Conservation (phyloP, 805 yeast species). For the Yarrowia yakushimensis region DNA sequence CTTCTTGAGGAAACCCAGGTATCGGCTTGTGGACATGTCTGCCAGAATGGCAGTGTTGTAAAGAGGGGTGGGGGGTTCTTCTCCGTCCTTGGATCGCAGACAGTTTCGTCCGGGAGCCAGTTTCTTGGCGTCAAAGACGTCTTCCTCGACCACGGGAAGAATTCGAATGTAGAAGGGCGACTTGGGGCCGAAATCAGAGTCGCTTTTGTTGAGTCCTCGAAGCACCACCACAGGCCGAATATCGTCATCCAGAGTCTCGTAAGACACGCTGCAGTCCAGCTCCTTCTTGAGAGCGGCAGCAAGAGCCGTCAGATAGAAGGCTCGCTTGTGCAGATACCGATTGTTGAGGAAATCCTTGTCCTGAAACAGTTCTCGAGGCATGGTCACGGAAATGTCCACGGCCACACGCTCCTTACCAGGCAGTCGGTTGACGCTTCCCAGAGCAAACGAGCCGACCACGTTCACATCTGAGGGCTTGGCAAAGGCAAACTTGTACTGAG, state of each 20-base stretch:
- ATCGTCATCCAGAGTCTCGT: conserved; percentile 72
- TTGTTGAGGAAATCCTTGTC: conserved; percentile 87
- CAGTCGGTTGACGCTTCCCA: conserved; percentile 71
- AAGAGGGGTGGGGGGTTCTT: conserved; percentile 67
- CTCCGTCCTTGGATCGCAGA: conserved; percentile 56
- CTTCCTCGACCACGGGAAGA: conserved; percentile 67
- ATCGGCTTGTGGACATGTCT: conserved; percentile 63
- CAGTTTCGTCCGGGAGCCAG: conserved; percentile 77
- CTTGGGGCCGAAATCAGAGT: conserved; percentile 39
- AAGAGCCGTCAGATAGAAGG: conserved; percentile 78
- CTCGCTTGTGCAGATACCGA: conserved; percentile 83
- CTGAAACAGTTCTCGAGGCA: conserved; percentile 70
- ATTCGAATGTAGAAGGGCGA: conserved; percentile 71
- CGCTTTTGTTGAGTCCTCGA: conserved; percentile 15
- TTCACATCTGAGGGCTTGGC: conserved; percentile 69
- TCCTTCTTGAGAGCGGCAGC: conserved; percentile 57
- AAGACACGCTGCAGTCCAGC: conserved; percentile 52
- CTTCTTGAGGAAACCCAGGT: conserved; percentile 71
- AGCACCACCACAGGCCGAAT: conserved; percentile 71
- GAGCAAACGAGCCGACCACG: conserved; percentile 83
- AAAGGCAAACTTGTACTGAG: conserved; percentile 70
- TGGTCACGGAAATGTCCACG: conserved; percentile 75
- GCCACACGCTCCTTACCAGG: conserved; percentile 53
- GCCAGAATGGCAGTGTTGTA: conserved; percentile 80
- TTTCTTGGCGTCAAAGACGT: conserved; percentile 69